Evolutionary conservation across 2,329 filamentous ascomycete species (phyloP).

Genomic region (Exophiala calicioides): DNA sequence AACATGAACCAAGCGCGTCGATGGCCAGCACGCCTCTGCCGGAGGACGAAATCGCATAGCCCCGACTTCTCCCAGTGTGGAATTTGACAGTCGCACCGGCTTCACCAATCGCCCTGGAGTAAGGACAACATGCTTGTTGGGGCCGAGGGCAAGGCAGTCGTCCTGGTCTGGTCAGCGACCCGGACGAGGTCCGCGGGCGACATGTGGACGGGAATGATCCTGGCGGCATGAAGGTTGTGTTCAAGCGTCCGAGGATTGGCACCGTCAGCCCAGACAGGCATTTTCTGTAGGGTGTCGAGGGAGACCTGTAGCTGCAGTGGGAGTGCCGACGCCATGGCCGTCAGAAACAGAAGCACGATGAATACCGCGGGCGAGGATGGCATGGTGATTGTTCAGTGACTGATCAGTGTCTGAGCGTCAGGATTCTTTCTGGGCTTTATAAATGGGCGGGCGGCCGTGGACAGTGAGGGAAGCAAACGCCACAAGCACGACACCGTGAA

Average conservation of each 20-base stretch:
- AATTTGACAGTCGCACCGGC: neutral
- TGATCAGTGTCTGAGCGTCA: too few relatives aligned
- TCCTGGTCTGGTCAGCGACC: too few relatives aligned
- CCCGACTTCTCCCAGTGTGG: neutral
- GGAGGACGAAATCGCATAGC: too few relatives aligned
- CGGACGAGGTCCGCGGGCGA: too few relatives aligned
- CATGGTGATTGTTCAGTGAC: too few relatives aligned
- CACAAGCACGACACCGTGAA: too few relatives aligned
- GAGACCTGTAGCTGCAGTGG: neutral
- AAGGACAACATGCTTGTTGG: neutral
- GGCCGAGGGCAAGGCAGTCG: neutral
- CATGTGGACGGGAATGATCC: neutral
- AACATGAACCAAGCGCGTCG: too few relatives aligned
- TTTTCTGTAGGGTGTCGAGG: neutral
- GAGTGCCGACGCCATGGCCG: neutral
- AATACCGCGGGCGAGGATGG: too few relatives aligned
- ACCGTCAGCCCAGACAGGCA: constrained; percentile 1
- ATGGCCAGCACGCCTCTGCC: too few relatives aligned
- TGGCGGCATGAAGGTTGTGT: neutral
- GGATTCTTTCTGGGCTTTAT: too few relatives aligned
- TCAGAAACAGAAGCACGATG: neutral
- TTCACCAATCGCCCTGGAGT: neutral
- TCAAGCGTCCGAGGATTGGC: neutral
- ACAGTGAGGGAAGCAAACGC: too few relatives aligned
- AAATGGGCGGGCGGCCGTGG: too few relatives aligned